Conservation (phyloP, 345 rosid species). For the Diplotaxis tenuifolia region DNA sequence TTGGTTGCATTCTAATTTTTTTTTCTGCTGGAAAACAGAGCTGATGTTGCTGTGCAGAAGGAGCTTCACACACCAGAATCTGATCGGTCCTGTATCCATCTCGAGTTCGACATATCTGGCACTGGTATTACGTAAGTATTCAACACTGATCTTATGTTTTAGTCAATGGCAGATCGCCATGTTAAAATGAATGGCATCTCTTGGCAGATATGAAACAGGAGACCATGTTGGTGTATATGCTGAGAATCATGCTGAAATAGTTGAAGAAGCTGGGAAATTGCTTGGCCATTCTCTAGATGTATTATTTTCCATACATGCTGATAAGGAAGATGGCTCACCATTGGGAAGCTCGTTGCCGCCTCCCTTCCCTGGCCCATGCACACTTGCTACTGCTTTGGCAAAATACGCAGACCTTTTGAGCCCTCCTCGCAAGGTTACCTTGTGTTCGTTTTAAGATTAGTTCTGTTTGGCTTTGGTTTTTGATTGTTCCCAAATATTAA, state of each 20-base stretch:
- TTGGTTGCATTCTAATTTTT: conserved; percentile 29
- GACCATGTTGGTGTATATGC: conserved; percentile 88
- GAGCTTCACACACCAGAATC: conserved; percentile 92
- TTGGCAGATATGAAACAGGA: conserved; percentile 84
- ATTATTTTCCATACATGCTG: conserved; percentile 67
- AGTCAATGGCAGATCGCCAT: not conserved
- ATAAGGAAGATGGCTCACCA: conserved; percentile 73
- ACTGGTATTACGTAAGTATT: conserved; percentile 67
- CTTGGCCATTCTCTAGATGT: conserved; percentile 68
- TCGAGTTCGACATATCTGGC: conserved; percentile 81
- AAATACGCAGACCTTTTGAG: conserved; percentile 70
- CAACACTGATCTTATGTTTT: not conserved
- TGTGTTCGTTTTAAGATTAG: conserved; percentile 11
- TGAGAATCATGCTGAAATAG: conserved; percentile 69
- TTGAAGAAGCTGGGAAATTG: conserved; percentile 72
- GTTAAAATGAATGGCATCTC: not conserved
- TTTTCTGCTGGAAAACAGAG: conserved; percentile 48
- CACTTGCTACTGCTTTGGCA: conserved; percentile 62
- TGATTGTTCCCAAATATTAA: conserved; percentile 6
- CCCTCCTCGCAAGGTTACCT: conserved; percentile 76
- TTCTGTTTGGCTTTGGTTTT: not conserved
- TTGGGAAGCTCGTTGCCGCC: conserved; percentile 71
- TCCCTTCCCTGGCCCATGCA: conserved; percentile 82
- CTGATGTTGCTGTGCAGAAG: conserved; percentile 64
- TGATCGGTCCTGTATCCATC: conserved; percentile 90